A percentile compares a stretch with the other conserved stretches of the same genome.
These are phyloP conservation scores for Fomitopsis palustris DNA, from an alignment of 1,284 basidiomycete genomes.

Conservation along the genomic window DNA sequence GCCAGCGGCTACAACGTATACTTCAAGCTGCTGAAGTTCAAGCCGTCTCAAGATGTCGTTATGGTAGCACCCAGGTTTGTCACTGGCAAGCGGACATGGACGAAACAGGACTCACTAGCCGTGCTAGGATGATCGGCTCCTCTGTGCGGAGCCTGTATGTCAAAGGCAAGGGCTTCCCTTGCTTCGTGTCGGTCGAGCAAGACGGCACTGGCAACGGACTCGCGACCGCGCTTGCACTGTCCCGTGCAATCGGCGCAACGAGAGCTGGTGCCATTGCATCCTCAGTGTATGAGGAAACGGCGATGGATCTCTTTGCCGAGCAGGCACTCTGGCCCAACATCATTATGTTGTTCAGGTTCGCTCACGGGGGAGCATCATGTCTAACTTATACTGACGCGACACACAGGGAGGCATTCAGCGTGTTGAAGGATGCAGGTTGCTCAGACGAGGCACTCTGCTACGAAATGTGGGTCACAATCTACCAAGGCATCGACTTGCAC, in stretches of 20 bases:
- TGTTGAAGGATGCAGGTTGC: conserved; percentile 62
- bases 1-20: conserved; percentile 67
- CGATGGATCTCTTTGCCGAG: conserved; percentile 64
- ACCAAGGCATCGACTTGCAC: background rate
- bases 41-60: conserved; percentile 53
- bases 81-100: background rate
- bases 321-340: conserved; percentile 68
- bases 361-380: background rate
- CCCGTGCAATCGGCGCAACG: conserved; percentile 57
- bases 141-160: conserved; percentile 59
- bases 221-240: conserved; percentile 47
- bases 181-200: conserved; percentile 63
- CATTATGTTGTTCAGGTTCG: conserved; percentile 57
- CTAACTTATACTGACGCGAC: background rate
- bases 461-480: conserved; percentile 45
- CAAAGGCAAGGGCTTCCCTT: conserved; percentile 61
- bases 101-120: background rate
- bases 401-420: conserved; percentile 54
- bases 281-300: conserved; percentile 61
- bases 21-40: conserved; percentile 55
- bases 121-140: conserved; percentile 58
- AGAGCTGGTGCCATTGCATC: conserved; percentile 65
- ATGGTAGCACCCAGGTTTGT: conserved; percentile 62
- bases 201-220: conserved; percentile 52
- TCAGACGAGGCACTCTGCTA: conserved; percentile 67